phyloP scores from a whole-genome alignment of 2,329 filamentous ascomycete genomes.

The Fusarium sp. region DNA sequence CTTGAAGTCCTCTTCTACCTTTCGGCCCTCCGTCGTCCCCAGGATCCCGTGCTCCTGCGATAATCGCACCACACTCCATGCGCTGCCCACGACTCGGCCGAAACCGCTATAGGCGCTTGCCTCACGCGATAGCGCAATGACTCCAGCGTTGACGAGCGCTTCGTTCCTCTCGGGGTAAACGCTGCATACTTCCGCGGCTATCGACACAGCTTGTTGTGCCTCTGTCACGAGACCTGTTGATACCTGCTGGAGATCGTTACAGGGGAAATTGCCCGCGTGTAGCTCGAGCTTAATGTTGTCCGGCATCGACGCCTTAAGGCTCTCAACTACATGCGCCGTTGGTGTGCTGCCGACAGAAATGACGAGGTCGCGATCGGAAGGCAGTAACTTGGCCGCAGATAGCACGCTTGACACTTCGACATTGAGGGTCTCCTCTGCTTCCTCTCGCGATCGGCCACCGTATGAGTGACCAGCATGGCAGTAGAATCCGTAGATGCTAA shows the following conservation, averaged over 20 bases:
- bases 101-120: slow-evolving; percentile 50
- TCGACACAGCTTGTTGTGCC: slow-evolving; percentile 50
- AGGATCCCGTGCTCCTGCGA: slow-evolving; percentile 57
- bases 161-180: slow-evolving; percentile 56
- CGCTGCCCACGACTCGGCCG: slow-evolving; percentile 48
- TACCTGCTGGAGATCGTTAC: slow-evolving; percentile 57
- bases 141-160: slow-evolving; percentile 55
- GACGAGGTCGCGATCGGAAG: slow-evolving; percentile 46
- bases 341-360: slow-evolving; percentile 55
- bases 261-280: slow-evolving; percentile 56
- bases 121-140: slow-evolving; percentile 54
- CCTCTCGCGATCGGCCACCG: slow-evolving; percentile 48
- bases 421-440: slow-evolving; percentile 50
- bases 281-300: slow-evolving; percentile 53
- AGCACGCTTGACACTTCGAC: slow-evolving; percentile 52
- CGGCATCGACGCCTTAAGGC: slow-evolving; percentile 49
- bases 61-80: slow-evolving; percentile 53
- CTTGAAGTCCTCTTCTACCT: slow-evolving; percentile 48
- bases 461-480: slow-evolving; percentile 57
- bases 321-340: slow-evolving; percentile 54
- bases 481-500: slow-evolving; percentile 55
- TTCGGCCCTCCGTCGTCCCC: slow-evolving; percentile 40
- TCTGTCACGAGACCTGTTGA: slow-evolving; percentile 52
- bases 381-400: slow-evolving; percentile 49
- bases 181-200: slow-evolving; percentile 55